These are phyloP conservation scores for Cordyceps militaris DNA, from an alignment of 2,329 filamentous ascomycete species.

Conservation along the genomic window DNA sequence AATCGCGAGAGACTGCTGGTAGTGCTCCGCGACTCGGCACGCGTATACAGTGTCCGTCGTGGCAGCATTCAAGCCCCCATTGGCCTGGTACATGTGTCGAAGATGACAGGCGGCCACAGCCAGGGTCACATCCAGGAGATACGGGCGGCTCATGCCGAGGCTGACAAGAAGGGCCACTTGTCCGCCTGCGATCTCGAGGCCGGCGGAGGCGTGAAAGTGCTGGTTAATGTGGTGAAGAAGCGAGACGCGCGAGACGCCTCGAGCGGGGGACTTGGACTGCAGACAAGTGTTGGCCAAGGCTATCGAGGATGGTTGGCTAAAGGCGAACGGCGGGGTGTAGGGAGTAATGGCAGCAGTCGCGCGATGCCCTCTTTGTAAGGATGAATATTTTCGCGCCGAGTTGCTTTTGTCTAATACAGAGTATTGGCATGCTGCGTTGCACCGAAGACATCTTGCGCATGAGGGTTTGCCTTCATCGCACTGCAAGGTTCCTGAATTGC, in stretches of 20 bases:
- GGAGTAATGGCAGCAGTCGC: neutral
- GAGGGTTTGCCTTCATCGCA: slow-evolving; percentile 19
- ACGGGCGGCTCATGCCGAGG: slow-evolving; percentile 15
- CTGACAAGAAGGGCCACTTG: slow-evolving; percentile 13
- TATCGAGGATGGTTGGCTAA: neutral
- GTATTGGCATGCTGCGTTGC: slow-evolving; percentile 15
- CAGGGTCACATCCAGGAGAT: slow-evolving; percentile 19
- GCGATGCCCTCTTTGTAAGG: neutral
- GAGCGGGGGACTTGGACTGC: neutral
- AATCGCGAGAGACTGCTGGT: slow-evolving; percentile 19
- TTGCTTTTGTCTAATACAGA: neutral
- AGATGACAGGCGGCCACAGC: slow-evolving; percentile 21
- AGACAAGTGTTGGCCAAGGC: neutral
- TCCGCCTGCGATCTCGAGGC: slow-evolving; percentile 8
- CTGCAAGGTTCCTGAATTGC: slow-evolving; percentile 6
- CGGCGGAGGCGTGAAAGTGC: slow-evolving; percentile 2
- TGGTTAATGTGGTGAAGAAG: slow-evolving; percentile 17
- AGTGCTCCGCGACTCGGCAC: slow-evolving; percentile 18
- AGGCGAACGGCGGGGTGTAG: slow-evolving; percentile 7
- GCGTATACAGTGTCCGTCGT: neutral
- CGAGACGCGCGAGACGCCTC: slow-evolving; percentile 16
- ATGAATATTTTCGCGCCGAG: too few species aligned
- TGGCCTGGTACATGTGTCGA: slow-evolving; percentile 14
- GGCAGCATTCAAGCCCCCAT: neutral
- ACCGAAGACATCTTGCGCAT: slow-evolving; percentile 19